phyloP scores from a whole-genome alignment of 805 yeast genomes.

The Pichia ethanolica region DNA sequence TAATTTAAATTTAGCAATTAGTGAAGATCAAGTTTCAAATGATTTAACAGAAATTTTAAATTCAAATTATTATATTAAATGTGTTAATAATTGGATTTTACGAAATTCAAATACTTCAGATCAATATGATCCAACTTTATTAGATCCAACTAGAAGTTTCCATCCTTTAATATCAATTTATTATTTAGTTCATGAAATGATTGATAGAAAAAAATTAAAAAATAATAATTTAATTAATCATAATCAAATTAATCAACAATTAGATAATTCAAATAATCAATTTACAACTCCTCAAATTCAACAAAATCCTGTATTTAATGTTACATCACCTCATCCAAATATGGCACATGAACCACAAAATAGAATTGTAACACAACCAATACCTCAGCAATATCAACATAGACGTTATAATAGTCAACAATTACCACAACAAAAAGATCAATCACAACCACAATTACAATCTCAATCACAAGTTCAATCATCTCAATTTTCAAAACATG shows the following conservation, averaged over 20 bases:
- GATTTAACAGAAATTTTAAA: slow-evolving; percentile 52
- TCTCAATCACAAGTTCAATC: slow-evolving; percentile 13
- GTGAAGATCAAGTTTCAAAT: slow-evolving; percentile 47
- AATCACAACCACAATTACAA: slow-evolving; percentile 20
- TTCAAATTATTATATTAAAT: slow-evolving; percentile 58
- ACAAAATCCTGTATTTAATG: slow-evolving; percentile 11
- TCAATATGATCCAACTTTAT: slow-evolving; percentile 25
- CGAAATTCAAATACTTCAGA: slow-evolving; percentile 27
- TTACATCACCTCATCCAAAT: slow-evolving; percentile 10
- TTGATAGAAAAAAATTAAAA: slow-evolving; percentile 58
- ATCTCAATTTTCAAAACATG: neutral
- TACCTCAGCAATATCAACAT: slow-evolving; percentile 17
- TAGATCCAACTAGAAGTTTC: slow-evolving; percentile 79
- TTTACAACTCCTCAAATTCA: slow-evolving; percentile 9
- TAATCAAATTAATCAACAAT: neutral
- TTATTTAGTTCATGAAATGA: slow-evolving; percentile 78
- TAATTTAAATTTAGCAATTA: slow-evolving; percentile 62
- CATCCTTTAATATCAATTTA: slow-evolving; percentile 88
- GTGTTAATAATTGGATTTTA: slow-evolving; percentile 56
- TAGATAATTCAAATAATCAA: neutral
- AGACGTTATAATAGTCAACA: neutral
- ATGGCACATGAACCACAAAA: slow-evolving; percentile 12
- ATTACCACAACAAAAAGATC: slow-evolving; percentile 18
- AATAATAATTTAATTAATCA: slow-evolving; percentile 28
- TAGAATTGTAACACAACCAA: slow-evolving; percentile 22